Evolutionary conservation across 176 grass and related monocot species (phyloP).

Genomic region (Canna indica): DNA sequence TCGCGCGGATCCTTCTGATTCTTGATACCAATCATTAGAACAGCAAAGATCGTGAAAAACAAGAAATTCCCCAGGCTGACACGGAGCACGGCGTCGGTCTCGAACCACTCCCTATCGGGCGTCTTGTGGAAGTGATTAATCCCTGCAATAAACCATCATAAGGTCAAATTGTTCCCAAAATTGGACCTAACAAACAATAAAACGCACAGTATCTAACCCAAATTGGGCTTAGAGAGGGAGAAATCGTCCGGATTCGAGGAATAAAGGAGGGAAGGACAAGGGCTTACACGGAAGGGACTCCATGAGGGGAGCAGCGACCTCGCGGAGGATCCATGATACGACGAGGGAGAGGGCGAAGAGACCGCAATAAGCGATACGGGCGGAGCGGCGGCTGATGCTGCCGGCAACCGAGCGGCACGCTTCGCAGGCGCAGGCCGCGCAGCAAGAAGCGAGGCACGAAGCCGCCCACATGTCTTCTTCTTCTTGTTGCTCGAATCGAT

Average conservation of each 20-base stretch:
- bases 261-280: neutral
- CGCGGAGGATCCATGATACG: conserved; percentile 85
- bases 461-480: conserved; percentile 33
- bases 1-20: conserved; percentile 98
- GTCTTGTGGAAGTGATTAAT: conserved; percentile 98
- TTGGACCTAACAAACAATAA: neutral
- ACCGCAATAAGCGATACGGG: conserved; percentile 97
- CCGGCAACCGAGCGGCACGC: conserved; percentile 92
- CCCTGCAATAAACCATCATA: conserved; percentile 33
- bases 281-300: conserved; percentile 74
- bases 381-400: conserved; percentile 91
- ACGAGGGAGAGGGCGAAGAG: conserved; percentile 98
- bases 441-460: conserved; percentile 97
- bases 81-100: conserved; percentile 95
- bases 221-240: neutral
- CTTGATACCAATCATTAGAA: conserved; percentile 92
- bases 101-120: conserved; percentile 96
- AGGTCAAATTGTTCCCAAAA: neutral
- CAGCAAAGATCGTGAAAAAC: conserved; percentile 91
- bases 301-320: conserved; percentile 93
- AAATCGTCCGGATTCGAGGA: neutral
- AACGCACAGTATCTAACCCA: neutral
- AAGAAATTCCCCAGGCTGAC: conserved; percentile 95
- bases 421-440: conserved; percentile 98
- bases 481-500: neutral